Evolutionary conservation across 495 filamentous ascomycete genomes (phyloP).

Genomic region (Parathielavia hyrcaniae): DNA sequence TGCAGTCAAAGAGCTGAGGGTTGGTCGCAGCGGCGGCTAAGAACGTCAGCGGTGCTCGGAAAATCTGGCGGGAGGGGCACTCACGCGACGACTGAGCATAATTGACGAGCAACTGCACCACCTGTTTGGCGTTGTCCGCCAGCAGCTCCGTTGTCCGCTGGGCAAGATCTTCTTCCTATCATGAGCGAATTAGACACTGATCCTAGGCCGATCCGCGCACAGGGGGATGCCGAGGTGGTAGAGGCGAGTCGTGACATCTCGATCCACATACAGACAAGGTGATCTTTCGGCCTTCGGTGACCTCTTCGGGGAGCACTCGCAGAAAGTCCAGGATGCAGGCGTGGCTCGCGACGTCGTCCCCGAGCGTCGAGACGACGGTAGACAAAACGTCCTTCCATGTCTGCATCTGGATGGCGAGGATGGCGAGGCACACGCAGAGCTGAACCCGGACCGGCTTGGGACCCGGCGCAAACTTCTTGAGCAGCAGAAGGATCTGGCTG

Average conservation of each 20-base stretch:
- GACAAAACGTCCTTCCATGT: constrained; percentile 91
- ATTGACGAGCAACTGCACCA: constrained; percentile 75
- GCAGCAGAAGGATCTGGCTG: constrained; percentile 70
- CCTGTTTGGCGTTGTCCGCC: constrained; percentile 80
- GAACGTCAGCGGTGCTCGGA: constrained; percentile 3
- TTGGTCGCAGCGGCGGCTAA: constrained; percentile 67
- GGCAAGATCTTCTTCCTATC: constrained; percentile 86
- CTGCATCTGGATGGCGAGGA: constrained; percentile 91
- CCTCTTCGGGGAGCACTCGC: constrained; percentile 94
- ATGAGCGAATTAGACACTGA: constrained; percentile 49
- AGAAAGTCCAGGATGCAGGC: constrained; percentile 92
- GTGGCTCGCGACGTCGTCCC: constrained; percentile 65
- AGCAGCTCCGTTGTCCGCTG: constrained; percentile 79
- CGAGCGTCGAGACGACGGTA: constrained; percentile 70
- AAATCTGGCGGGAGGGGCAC: constrained; percentile 21
- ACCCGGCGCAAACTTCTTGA: constrained; percentile 70
- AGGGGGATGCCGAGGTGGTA: constrained; percentile 33
- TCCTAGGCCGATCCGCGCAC: constrained; percentile 41
- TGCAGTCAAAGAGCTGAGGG: constrained; percentile 86
- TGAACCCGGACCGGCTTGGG: constrained; percentile 90
- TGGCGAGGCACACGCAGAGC: constrained; percentile 88
- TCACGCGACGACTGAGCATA: constrained; percentile 87
- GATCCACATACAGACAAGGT: constrained; percentile 88
- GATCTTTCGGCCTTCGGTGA: constrained; percentile 98
- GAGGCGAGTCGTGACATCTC: constrained; percentile 48